Evolutionary conservation across 495 filamentous ascomycete species (phyloP), one percentile per base, ranked within the genome.

Genomic region (Aspergillus bridgeri): DNA sequence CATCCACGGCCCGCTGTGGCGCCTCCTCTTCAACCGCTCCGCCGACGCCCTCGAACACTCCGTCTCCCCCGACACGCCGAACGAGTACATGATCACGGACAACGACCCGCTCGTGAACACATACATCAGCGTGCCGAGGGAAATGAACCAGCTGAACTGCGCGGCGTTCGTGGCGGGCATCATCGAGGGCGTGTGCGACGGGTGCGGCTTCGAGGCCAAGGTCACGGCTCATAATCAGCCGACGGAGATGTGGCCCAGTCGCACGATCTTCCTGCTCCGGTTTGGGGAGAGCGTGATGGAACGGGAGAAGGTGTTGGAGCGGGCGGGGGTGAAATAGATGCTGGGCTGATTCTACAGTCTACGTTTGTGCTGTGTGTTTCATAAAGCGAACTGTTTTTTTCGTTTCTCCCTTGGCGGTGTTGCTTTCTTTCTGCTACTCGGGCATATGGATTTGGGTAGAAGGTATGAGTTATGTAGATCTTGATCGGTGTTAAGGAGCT

Each of bases 51-150:
- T 99, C 56, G 94, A 99, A 75, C 90, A 91, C 74, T 89, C 86
- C 56, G 82, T 84, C n/a, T 85, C 89, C 53, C 82, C 87, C 4
- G 83, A 85, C 18, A 91, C 89, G 13, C 86, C 89, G 3, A 89
- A 92, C 68, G 92, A 98, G 76, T 99, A 97, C 79, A 96, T 99
- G 93, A 91, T 99, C 64, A 86, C 86, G 57, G 94, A 99, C 70
- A 96, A 99, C 69, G 95, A 98, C 65, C 94, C 94, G 43, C 77
- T 97, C 15, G 93, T 98, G 17, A 97, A 96, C 68, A 85, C 85
- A 20, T 97, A 95, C 70, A 89, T 98, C 66, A 89, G 84, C 62
- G 89, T 98, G 38, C 94, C 94, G 21, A 86, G 86, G 60, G 94
- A 98, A 73, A 96, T 98, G 92, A 89, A 79, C 72, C 87, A 92